These are phyloP conservation scores for Exophiala mesophila DNA, from an alignment of 2,329 filamentous ascomycete genomes.

Conservation along the genomic window DNA sequence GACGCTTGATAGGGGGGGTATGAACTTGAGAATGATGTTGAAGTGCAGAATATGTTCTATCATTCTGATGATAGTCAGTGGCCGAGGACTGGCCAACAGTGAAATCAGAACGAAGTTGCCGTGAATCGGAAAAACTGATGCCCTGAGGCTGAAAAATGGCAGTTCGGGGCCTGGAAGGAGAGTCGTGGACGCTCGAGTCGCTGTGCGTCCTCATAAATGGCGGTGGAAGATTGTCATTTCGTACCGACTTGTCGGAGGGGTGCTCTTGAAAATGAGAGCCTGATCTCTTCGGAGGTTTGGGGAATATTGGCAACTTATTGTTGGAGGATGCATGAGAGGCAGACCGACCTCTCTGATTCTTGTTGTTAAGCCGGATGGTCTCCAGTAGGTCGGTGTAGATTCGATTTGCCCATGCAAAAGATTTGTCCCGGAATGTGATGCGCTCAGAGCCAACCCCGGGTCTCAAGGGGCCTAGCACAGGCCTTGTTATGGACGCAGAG, in stretches of 20 bases:
- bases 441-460: conserved; percentile 21
- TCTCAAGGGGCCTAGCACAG: conserved; percentile 11
- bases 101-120: not conserved
- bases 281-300: conserved; percentile 56
- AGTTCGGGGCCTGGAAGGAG: conserved; percentile 22
- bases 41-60: conserved; percentile 6
- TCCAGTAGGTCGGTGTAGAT: conserved; percentile 67
- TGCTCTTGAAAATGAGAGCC: conserved; percentile 45
- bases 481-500: conserved; percentile 6
- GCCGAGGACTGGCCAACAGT: not conserved
- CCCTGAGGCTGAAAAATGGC: conserved; percentile 20
- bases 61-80: conserved; percentile 3
- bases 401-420: conserved; percentile 64
- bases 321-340: conserved; percentile 38
- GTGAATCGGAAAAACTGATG: not conserved
- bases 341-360: conserved; percentile 41
- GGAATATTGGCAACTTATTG: conserved; percentile 54
- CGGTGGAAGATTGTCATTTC: conserved; percentile 32
- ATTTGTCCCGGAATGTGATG: conserved; percentile 59
- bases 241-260: conserved; percentile 15
- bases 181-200: conserved; percentile 19
- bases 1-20: not conserved
- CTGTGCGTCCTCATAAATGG: conserved; percentile 30
- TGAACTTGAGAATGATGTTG: not conserved
- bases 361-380: conserved; percentile 49